These are phyloP conservation scores for Mytilinidion resinicola DNA, from an alignment of 495 filamentous ascomycete species.

Conservation along the genomic window DNA sequence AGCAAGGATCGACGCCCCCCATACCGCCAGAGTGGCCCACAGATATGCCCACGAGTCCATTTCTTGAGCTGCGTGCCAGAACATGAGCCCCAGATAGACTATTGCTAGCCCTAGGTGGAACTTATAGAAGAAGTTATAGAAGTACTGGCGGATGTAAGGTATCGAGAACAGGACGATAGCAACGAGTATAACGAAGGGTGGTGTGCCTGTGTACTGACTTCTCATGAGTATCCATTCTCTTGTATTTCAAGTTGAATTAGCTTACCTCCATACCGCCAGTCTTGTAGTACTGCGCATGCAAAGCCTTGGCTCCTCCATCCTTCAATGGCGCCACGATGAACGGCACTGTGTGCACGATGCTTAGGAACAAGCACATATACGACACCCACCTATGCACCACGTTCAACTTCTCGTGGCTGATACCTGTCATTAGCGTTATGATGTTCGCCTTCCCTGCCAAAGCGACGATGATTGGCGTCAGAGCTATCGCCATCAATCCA, in stretches of 20 bases:
- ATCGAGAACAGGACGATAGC: slow-evolving; percentile 33
- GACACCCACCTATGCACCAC: slow-evolving; percentile 50
- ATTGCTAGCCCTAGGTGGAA: slow-evolving; percentile 23
- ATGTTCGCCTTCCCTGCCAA: slow-evolving; percentile 37
- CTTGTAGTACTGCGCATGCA: slow-evolving; percentile 27
- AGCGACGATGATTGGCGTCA: slow-evolving; percentile 48
- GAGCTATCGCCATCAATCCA: slow-evolving; percentile 48
- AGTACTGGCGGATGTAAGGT: slow-evolving; percentile 31
- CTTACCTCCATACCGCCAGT: no score
- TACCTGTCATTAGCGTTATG: slow-evolving; percentile 48
- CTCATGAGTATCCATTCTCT: no score
- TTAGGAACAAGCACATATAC: slow-evolving; percentile 50
- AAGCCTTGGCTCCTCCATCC: slow-evolving; percentile 21
- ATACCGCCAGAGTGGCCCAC: slow-evolving; percentile 31
- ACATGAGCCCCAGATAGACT: slow-evolving; percentile 24
- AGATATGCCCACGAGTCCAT: slow-evolving; percentile 30
- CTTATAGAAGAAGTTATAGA: slow-evolving; percentile 25
- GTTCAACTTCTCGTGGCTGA: slow-evolving; percentile 51
- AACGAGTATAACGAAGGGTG: slow-evolving; percentile 35
- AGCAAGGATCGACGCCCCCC: slow-evolving; percentile 12
- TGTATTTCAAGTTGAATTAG: no score
- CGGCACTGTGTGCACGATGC: slow-evolving; percentile 51
- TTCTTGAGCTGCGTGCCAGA: slow-evolving; percentile 28
- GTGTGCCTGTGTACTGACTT: slow-evolving; percentile 35
- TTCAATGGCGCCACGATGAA: slow-evolving; percentile 41